Conservation (phyloP, 495 filamentous ascomycete species). For the Hypoxylon trugodes region DNA sequence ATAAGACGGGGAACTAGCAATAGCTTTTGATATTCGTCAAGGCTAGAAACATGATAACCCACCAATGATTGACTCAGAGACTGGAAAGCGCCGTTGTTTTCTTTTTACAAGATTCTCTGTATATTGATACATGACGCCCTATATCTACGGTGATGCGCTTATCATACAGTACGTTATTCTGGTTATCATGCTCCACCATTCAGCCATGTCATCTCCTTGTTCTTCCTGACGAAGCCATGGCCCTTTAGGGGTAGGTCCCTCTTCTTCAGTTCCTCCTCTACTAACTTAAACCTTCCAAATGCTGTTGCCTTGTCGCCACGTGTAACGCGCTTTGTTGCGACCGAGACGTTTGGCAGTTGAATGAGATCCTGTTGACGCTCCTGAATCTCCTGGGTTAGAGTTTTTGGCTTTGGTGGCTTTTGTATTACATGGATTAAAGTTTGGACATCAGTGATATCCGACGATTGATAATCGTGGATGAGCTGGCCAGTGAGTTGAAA, state of each 20-base stretch:
- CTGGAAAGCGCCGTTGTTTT: too few relatives aligned
- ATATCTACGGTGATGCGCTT: neutral
- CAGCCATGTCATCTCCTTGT: conserved; percentile 28
- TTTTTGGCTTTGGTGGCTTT: conserved; percentile 66
- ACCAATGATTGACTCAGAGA: too few relatives aligned
- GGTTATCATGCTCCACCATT: conserved; percentile 17
- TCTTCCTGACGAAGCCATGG: conserved; percentile 35
- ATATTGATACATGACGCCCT: conserved; percentile 14
- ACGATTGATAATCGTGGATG: conserved; percentile 72
- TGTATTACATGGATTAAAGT: conserved; percentile 63
- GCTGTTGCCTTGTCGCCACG: conserved; percentile 75
- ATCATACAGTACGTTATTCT: neutral
- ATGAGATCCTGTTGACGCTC: conserved; percentile 52
- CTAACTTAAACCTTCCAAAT: conserved; percentile 85
- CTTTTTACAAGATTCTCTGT: conserved; percentile 10
- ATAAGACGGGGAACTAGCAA: too few relatives aligned
- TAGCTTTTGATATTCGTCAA: too few relatives aligned
- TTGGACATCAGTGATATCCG: conserved; percentile 59
- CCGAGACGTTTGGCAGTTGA: conserved; percentile 72
- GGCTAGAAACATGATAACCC: too few relatives aligned
- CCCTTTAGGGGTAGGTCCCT: conserved; percentile 63
- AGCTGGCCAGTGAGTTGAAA: conserved; percentile 78
- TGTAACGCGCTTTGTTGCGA: conserved; percentile 67
- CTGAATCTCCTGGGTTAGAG: conserved; percentile 56
- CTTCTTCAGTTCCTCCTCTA: conserved; percentile 73